Evolutionary conservation across 1,284 basidiomycete species (phyloP), one percentile per base, ranked within the genome.

Genomic region (Afroboletus lepidellus): DNA sequence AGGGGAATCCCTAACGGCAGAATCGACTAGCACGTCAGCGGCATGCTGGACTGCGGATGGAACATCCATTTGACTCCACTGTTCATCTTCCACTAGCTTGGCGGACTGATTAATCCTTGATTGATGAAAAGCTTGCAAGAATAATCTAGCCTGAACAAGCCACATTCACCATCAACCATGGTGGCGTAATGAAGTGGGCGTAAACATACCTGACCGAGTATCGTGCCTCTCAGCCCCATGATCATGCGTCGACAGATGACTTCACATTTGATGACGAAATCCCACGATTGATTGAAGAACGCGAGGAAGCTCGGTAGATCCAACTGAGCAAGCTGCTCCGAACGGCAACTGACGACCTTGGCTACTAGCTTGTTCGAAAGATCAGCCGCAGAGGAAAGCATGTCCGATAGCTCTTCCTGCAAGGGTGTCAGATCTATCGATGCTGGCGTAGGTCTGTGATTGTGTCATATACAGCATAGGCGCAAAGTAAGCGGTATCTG

Each of bases 41-140:
- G 83, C 75, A 37, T 78, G 77, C 69, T 98, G 95, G 11, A 89
- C 72, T 1, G 74, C 63, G 6, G 74, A 64, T 1, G 83, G 73
- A 2, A 97, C 85, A 50, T 97, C 94, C 29, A 57, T 66, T 33
- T 91, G 90, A 47, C 78, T 83, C 92, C 94, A 95, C 42, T 85
- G 85, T 62, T 96, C 94, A 60, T 94, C 91, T 67, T 96, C 92
- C 8, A 99, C 95, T 13, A 92, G 74, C 67, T 90, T 92, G 23
- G 95, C 94, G 5, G 90, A 92, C 55, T 81, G 81, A 2, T 87
- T 85, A 53, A 98, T 81, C 47, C 89, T 80, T n/a, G 77, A 72
- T 57, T 92, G 86, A 68, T 99, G 96, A 72, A 95, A 97, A 1
- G 77, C 71, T 59, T 90, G 85, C 25, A 99, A 73, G 75, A 95